Evolutionary conservation across 768 basidiomycete species (phyloP).

Genomic region (Leccinum incarnatum): DNA sequence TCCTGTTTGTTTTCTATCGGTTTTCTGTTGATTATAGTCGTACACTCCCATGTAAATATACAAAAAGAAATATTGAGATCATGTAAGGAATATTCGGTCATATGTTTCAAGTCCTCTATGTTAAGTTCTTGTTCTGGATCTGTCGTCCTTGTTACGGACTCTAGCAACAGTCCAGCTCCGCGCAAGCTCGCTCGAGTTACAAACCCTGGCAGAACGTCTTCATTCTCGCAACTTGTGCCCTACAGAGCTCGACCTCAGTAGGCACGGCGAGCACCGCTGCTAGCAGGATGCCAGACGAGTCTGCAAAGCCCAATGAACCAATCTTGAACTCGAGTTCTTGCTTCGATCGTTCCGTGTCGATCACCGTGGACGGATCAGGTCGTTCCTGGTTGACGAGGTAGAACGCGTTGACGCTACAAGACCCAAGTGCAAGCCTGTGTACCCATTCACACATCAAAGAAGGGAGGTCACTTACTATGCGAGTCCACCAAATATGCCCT

Average conservation of each 20-base stretch:
- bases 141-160: not conserved
- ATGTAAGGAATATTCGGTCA: not conserved
- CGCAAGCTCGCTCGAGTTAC: conserved; percentile 24
- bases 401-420: conserved; percentile 79
- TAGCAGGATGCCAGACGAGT: conserved; percentile 65
- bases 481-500: conserved; percentile 90
- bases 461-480: conserved; percentile 66
- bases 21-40: not conserved
- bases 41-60: not conserved
- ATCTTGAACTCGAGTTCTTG: conserved; percentile 90
- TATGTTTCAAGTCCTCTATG: not conserved
- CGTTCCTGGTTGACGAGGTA: conserved; percentile 78
- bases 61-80: not conserved
- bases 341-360: conserved; percentile 56
- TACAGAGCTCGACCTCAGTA: conserved; percentile 71
- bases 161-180: not conserved
- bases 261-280: conserved; percentile 42
- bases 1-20: not conserved
- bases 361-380: conserved; percentile 42
- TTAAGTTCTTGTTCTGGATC: not conserved
- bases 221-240: conserved; percentile 64
- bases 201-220: conserved; percentile 68
- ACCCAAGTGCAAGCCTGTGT: not conserved
- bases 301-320: conserved; percentile 83
- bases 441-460: not conserved